phyloP scores from a whole-genome alignment of 2,329 filamentous ascomycete genomes.

The Aspergillus phoenicis region DNA sequence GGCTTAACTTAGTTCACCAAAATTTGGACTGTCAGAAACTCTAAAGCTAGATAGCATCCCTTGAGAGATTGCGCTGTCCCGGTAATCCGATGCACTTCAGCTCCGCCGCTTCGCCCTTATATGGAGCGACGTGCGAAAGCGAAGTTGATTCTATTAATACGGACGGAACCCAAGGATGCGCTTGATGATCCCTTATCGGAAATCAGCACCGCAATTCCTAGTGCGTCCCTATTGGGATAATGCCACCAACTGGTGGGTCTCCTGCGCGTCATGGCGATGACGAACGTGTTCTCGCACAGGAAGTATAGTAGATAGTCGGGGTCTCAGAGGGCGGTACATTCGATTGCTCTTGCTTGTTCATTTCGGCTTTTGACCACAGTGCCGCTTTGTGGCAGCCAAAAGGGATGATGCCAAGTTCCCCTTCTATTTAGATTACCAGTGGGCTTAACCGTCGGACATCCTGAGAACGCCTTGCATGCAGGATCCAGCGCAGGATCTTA shows the following conservation, averaged over 20 bases:
- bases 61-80: not conserved
- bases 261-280: constrained; percentile 4
- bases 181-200: not conserved
- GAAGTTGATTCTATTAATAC: not conserved
- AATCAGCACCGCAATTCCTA: not conserved
- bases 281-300: constrained; percentile 2
- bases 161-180: not conserved
- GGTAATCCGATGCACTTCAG: not conserved
- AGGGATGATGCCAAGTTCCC: not conserved
- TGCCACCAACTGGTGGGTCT: constrained; percentile 5
- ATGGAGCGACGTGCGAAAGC: not conserved
- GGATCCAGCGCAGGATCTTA: not conserved
- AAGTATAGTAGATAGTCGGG: not conserved
- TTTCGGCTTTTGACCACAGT: not conserved
- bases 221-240: constrained; percentile 1
- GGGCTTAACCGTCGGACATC: not conserved
- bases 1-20: not conserved
- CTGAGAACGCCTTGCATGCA: not conserved
- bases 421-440: not conserved
- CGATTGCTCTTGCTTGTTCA: not conserved
- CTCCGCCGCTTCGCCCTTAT: not conserved
- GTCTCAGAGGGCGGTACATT: not conserved
- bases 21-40: not conserved
- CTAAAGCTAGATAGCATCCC: not conserved
- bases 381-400: not conserved